Evolutionary conservation across 495 filamentous ascomycete species (phyloP).

Genomic region (Talaromyces borbonicus): DNA sequence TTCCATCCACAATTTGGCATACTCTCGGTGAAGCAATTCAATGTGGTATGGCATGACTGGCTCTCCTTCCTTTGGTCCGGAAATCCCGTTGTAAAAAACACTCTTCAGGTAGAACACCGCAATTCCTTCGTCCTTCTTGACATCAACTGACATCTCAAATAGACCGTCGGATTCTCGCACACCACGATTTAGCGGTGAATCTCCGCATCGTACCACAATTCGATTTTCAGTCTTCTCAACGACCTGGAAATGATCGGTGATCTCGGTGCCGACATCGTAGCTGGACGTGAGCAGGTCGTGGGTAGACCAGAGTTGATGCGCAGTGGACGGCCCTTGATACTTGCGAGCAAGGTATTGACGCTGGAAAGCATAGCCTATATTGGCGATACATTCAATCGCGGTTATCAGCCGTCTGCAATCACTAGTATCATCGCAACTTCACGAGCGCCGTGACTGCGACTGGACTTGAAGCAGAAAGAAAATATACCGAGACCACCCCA

Average conservation of each 20-base stretch:
- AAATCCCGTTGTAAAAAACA: slow-evolving; percentile 47
- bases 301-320: slow-evolving; percentile 52
- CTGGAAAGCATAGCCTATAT: slow-evolving; percentile 52
- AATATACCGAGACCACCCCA: slow-evolving; percentile 55
- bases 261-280: slow-evolving; percentile 53
- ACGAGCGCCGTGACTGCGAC: neutral
- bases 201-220: slow-evolving; percentile 58
- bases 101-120: slow-evolving; percentile 62
- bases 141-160: slow-evolving; percentile 55
- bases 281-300: slow-evolving; percentile 40
- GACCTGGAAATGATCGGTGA: slow-evolving; percentile 73
- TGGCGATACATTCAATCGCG: slow-evolving; percentile 3
- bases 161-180: slow-evolving; percentile 56
- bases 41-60: slow-evolving; percentile 46
- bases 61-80: slow-evolving; percentile 28
- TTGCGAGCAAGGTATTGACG: slow-evolving; percentile 51
- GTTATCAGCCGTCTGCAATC: neutral
- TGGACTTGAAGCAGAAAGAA: neutral
- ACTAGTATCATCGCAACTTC: neutral
- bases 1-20: slow-evolving; percentile 54
- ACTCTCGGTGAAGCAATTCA: slow-evolving; percentile 51
- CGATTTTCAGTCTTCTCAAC: slow-evolving; percentile 51
- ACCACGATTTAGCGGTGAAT: slow-evolving; percentile 46
- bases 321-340: slow-evolving; percentile 51
- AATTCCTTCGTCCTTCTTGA: slow-evolving; percentile 48